Evolutionary conservation across 2,329 filamentous ascomycete genomes (phyloP), one percentile per base, ranked within the genome.

Genomic region (Grosmannia huntii): DNA sequence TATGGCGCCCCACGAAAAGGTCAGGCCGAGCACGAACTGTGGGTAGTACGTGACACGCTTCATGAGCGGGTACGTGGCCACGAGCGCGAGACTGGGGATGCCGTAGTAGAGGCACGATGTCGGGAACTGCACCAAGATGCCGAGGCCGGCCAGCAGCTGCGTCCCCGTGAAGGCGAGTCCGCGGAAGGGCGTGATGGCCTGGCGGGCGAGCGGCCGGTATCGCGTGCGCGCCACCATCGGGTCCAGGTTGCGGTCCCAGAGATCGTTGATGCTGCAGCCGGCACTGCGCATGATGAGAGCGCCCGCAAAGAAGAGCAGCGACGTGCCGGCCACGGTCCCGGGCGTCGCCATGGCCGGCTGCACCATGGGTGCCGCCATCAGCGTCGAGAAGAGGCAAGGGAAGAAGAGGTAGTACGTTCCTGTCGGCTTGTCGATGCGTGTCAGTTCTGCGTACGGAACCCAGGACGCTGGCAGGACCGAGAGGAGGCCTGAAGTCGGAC

Each of bases 41-140:
- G 90, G 90, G 68, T 95, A 95, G 69, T 95, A 84, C 0, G 90
- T 95, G 28, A 95, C 80, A 38, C 90, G 79, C 73, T 95, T 96
- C 12, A 89, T 88, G 21, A 95, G 74, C 16, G 90, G 90, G 68
- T 96, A 96, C 1, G 79, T 75, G 4, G 82, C 81, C 6, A 95
- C 89, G 10, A 95, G 73, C 2, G 86, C 66, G 46, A 95, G 75
- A 61, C 85, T 89, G 0, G 90, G 89, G 3, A 87, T 81, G 28
- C 81, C 90, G 66, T 91, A 94, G 70, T 79, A 88, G 57, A 95
- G 81, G 65, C 89, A 94, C 50, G 80, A 70, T 3, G 76, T 68
- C 1, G 90, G 89, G 59, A 95, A 89, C 66, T 91, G 89, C 16
- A 94, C 71, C 21, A 94, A 76, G 3, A 95, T 75, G 0, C 74